Evolutionary conservation across 176 grass and related monocot genomes (phyloP).

Genomic region (Poa pratensis): DNA sequence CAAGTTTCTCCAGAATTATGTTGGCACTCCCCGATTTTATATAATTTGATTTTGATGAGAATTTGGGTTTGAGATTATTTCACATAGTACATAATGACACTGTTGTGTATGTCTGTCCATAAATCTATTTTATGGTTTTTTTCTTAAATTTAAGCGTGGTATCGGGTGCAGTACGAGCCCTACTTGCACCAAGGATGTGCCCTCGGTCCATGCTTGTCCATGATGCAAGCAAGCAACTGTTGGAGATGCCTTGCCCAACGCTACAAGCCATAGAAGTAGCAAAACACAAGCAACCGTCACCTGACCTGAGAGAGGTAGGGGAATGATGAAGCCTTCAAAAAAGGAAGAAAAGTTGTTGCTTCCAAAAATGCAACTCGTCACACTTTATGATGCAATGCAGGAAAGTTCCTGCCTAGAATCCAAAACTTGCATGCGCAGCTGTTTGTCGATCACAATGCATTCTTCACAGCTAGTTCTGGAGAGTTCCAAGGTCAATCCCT

Average conservation of each 20-base stretch:
- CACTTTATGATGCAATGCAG: not conserved
- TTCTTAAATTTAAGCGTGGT: not conserved
- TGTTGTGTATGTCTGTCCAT: not conserved
- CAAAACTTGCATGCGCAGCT: not conserved
- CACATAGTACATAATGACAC: not conserved
- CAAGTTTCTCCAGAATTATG: no score
- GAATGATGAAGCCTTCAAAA: not conserved
- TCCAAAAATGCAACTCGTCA: not conserved
- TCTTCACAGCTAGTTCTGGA: not conserved
- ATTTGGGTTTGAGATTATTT: not conserved
- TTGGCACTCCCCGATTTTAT: no score
- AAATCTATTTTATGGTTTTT: not conserved
- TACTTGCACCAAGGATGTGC: not conserved
- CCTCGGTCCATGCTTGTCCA: slow-evolving; percentile 20
- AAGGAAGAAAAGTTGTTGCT: not conserved
- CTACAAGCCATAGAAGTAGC: slow-evolving; percentile 40
- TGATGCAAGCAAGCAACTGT: slow-evolving; percentile 27
- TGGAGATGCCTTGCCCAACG: slow-evolving; percentile 39
- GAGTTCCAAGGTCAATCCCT: not conserved
- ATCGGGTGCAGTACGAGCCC: not conserved
- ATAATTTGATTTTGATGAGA: not conserved
- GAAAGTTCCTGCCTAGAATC: not conserved
- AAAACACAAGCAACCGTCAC: slow-evolving; percentile 29
- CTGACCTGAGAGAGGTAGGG: not conserved
- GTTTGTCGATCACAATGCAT: not conserved